Percentiles rank a stretch among this genome's conserved stretches.
phyloP scores from a whole-genome alignment of 805 yeast genomes.

The Yarrowia porcina region DNA sequence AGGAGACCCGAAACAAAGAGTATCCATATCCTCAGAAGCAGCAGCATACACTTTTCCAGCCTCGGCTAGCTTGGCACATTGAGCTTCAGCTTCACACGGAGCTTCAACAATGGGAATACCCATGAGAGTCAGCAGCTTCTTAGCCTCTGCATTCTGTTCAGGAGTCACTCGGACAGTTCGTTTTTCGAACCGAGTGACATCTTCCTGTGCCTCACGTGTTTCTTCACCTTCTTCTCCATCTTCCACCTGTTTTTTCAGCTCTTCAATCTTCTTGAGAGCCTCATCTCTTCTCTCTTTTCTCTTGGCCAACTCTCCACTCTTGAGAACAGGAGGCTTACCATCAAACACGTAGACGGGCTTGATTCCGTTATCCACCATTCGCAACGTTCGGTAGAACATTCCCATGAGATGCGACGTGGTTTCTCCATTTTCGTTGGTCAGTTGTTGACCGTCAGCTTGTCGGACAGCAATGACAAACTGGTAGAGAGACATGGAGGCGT shows the following conservation, averaged over 20 bases:
- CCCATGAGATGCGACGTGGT: slow-evolving; percentile 93
- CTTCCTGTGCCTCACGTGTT: slow-evolving; percentile 68
- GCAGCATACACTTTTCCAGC: slow-evolving; percentile 94
- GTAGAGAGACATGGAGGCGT: slow-evolving; percentile 83
- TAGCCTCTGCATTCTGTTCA: slow-evolving; percentile 94
- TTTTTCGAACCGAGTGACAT: slow-evolving; percentile 70
- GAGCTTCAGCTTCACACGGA: slow-evolving; percentile 98
- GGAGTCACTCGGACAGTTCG: slow-evolving; percentile 84
- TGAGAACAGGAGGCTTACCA: slow-evolving; percentile 94
- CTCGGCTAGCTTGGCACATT: slow-evolving; percentile 89
- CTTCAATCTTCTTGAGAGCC: slow-evolving; percentile 72
- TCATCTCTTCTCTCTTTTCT: slow-evolving; percentile 77
- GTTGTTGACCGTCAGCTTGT: slow-evolving; percentile 93
- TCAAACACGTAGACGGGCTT: slow-evolving; percentile 97
- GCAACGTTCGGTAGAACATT: slow-evolving; percentile 86
- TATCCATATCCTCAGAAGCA: slow-evolving; percentile 99
- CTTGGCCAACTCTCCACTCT: slow-evolving; percentile 89
- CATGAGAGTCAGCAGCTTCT: slow-evolving; percentile 74
- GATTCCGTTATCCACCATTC: slow-evolving; percentile 88
- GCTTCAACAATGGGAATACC: slow-evolving; percentile 93
- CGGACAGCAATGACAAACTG: slow-evolving; percentile 95
- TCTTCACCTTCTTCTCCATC: slow-evolving; percentile 14
- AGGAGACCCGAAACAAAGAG: slow-evolving; percentile 87
- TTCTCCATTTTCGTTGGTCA: slow-evolving; percentile 84
- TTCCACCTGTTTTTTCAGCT: slow-evolving; percentile 50